phyloP scores from a whole-genome alignment of 2,329 filamentous ascomycete species.

The Orbilia oligospora region DNA sequence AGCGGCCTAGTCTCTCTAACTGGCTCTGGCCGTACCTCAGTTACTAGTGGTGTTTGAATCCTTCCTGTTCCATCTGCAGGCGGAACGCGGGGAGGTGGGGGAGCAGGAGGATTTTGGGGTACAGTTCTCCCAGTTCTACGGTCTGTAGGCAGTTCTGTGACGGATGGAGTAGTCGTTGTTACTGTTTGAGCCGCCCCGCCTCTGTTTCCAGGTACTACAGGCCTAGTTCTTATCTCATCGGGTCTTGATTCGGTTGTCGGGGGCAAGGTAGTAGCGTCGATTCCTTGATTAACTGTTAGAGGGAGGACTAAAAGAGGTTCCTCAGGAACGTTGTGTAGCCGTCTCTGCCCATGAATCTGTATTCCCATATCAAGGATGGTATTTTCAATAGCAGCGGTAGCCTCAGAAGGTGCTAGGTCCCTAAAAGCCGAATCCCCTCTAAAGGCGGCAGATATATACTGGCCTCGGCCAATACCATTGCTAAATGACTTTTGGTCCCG shows the following conservation, averaged over 20 bases:
- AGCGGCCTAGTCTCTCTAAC: too few relatives aligned
- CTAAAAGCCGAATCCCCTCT: constrained; percentile 13
- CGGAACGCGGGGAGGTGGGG: too few relatives aligned
- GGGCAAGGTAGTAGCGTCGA: neutral
- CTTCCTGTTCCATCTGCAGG: too few relatives aligned
- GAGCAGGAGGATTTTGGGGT: too few relatives aligned
- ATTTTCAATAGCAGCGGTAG: neutral
- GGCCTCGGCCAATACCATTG: neutral
- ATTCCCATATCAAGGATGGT: neutral
- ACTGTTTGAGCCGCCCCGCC: too few relatives aligned
- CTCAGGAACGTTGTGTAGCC: neutral
- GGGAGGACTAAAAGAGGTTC: neutral
- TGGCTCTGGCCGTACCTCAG: too few relatives aligned
- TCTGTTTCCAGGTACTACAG: neutral
- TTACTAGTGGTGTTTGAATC: too few relatives aligned
- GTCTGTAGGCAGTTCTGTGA: too few relatives aligned
- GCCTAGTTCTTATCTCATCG: neutral
- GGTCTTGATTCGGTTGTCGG: neutral
- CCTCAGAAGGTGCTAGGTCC: constrained; percentile 1
- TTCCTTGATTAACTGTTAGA: neutral
- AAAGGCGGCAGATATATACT: neutral
- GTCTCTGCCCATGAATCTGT: neutral
- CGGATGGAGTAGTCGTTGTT: too few relatives aligned
- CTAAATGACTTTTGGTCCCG: neutral
- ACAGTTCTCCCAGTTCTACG: too few relatives aligned